Evolutionary conservation across 768 basidiomycete species (phyloP).

Genomic region (Hygrophoropsis aurantiaca): DNA sequence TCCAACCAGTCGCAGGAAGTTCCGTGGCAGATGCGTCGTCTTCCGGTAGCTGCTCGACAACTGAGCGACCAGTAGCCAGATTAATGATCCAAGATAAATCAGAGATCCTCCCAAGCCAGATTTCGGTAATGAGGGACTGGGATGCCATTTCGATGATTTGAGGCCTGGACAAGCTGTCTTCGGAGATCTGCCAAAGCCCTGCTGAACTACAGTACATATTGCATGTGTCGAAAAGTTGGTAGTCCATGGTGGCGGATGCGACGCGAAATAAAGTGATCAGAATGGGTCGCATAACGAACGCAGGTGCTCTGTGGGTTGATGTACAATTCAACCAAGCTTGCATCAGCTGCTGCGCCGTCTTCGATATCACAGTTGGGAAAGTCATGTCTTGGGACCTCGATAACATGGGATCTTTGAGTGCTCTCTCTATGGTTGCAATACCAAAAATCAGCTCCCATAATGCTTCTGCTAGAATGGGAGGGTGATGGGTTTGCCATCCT

Average conservation of each 20-base stretch:
- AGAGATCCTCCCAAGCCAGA: slow-evolving; percentile 24
- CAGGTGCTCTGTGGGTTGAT: slow-evolving; percentile 12
- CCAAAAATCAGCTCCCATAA: slow-evolving; percentile 45
- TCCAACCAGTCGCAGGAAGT: slow-evolving; percentile 35
- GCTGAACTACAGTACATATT: slow-evolving; percentile 28
- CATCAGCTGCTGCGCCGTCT: no score
- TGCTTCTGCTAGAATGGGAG: slow-evolving; percentile 1
- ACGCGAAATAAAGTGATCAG: slow-evolving; percentile 46
- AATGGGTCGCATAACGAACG: slow-evolving; percentile 36
- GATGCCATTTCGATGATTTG: slow-evolving; percentile 13
- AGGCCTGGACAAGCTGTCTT: slow-evolving; percentile 8
- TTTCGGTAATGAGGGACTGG: slow-evolving; percentile 27
- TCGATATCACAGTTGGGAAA: no score
- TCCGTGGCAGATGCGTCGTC: no score
- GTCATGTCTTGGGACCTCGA: slow-evolving; percentile 2
- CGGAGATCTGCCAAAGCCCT: slow-evolving; percentile 24
- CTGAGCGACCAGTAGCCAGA: slow-evolving; percentile 25
- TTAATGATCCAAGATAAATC: slow-evolving; percentile 29
- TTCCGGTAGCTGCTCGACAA: slow-evolving; percentile 21
- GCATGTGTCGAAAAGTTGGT: slow-evolving; percentile 36
- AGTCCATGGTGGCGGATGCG: slow-evolving; percentile 39
- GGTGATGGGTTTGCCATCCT: not conserved
- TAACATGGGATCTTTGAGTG: slow-evolving; percentile 8
- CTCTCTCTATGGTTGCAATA: slow-evolving; percentile 38
- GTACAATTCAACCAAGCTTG: no score